Evolutionary conservation across 2,329 filamentous ascomycete species (phyloP).

Genomic region (Fusarium neocosmosporiellum): DNA sequence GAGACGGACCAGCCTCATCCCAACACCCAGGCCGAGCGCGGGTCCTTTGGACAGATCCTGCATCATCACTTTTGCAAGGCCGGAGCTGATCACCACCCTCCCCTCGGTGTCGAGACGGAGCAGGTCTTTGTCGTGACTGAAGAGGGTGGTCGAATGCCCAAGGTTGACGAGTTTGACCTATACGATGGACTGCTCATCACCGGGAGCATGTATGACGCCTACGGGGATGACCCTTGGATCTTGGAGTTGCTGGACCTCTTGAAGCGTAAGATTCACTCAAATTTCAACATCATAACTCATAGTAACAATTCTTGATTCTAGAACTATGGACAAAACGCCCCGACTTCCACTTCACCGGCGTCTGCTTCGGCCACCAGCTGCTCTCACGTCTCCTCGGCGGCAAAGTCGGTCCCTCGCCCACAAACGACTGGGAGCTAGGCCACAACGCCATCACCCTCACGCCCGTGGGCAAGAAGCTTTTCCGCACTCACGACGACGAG

Average conservation of each 20-base stretch:
- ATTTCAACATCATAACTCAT: not conserved
- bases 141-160: slow-evolving; percentile 59
- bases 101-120: slow-evolving; percentile 64
- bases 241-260: slow-evolving; percentile 72
- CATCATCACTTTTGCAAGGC: slow-evolving; percentile 62
- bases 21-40: slow-evolving; percentile 59
- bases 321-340: slow-evolving; percentile 63
- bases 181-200: slow-evolving; percentile 81
- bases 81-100: slow-evolving; percentile 63
- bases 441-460: slow-evolving; percentile 74
- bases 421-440: slow-evolving; percentile 77
- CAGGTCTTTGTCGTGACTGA: slow-evolving; percentile 66
- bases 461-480: slow-evolving; percentile 73
- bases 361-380: slow-evolving; percentile 88
- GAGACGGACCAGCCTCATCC: slow-evolving; percentile 68
- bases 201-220: slow-evolving; percentile 76
- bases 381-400: slow-evolving; percentile 76
- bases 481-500: slow-evolving; percentile 62
- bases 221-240: slow-evolving; percentile 79
- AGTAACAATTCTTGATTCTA: slow-evolving; percentile 22
- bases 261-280: slow-evolving; percentile 46
- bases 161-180: slow-evolving; percentile 63
- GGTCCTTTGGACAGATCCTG: slow-evolving; percentile 65
- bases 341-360: slow-evolving; percentile 72
- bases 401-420: slow-evolving; percentile 72